Conservation (phyloP, 208 protist species). For the Acanthamoeba triangularis region DNA sequence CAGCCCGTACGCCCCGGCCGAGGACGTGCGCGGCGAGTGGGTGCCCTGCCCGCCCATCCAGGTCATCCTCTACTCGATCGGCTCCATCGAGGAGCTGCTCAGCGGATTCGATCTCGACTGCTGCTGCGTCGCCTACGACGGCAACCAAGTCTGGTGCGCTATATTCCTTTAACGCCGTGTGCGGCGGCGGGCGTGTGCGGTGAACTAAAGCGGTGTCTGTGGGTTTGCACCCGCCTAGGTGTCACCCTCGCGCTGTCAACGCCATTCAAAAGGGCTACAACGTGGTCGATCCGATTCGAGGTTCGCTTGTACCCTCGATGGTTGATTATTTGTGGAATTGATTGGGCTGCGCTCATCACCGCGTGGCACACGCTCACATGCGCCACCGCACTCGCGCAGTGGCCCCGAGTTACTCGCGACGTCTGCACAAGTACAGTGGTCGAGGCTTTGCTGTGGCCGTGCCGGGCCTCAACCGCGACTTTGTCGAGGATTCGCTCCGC, state of each 20-base stretch:
- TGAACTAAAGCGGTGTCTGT: no score
- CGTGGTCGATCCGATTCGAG: conserved; percentile 47
- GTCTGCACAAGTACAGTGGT: conserved; percentile 63
- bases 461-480: conserved; percentile 54
- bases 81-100: conserved; percentile 60
- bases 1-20: conserved; percentile 33
- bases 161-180: no score
- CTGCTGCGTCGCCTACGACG: conserved; percentile 68
- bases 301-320: neutral
- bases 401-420: conserved; percentile 44
- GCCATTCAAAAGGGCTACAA: conserved; percentile 69
- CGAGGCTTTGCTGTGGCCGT: conserved; percentile 60
- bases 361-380: neutral
- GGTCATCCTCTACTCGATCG: conserved; percentile 73
- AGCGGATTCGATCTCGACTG: conserved; percentile 73
- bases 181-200: no score
- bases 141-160: neutral
- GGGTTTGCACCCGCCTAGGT: no score
- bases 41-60: conserved; percentile 56
- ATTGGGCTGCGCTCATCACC: no score
- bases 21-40: neutral
- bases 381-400: neutral
- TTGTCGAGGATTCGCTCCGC: conserved; percentile 49
- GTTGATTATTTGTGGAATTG: no score
- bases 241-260: conserved; percentile 45